Percentiles rank a stretch among this genome's conserved stretches.
phyloP scores from a whole-genome alignment of 306 rosid species.

The Citrullus mucosospermus region DNA sequence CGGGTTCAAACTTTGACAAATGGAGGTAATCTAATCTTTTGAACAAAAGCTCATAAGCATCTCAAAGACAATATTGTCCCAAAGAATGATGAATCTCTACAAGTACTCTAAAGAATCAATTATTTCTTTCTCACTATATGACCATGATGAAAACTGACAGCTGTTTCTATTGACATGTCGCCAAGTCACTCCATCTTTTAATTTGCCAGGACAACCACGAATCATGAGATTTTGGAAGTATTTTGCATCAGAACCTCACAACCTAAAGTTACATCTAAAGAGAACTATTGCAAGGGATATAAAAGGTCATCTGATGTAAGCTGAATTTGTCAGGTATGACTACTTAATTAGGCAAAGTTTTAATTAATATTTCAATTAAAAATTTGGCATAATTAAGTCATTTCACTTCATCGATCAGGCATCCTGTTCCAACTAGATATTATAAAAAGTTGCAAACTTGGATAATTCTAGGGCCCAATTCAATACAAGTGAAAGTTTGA shows the following conservation, averaged over 20 bases:
- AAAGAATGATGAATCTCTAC: not conserved
- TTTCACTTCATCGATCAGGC: not conserved
- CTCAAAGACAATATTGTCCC: not conserved
- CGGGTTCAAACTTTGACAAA: not conserved
- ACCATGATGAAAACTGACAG: not conserved
- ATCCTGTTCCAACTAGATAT: not conserved
- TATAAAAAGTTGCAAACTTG: not conserved
- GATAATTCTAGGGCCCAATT: not conserved
- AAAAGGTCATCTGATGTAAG: not conserved
- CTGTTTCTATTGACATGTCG: not conserved
- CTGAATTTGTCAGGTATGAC: not conserved
- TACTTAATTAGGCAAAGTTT: not conserved
- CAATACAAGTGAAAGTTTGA: not conserved
- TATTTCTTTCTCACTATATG: not conserved
- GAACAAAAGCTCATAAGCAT: not conserved
- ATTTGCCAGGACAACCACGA: not conserved
- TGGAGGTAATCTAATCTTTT: not conserved
- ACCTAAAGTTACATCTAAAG: not conserved
- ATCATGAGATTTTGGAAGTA: not conserved
- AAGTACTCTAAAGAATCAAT: not conserved
- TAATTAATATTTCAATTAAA: not conserved
- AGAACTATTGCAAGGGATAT: not conserved
- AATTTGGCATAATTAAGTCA: not conserved
- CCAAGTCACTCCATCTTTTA: not conserved
- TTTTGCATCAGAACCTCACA: not conserved